These are phyloP conservation scores for Pogostemon cablin DNA, from an alignment of 257 asterid species.

Conservation along the genomic window DNA sequence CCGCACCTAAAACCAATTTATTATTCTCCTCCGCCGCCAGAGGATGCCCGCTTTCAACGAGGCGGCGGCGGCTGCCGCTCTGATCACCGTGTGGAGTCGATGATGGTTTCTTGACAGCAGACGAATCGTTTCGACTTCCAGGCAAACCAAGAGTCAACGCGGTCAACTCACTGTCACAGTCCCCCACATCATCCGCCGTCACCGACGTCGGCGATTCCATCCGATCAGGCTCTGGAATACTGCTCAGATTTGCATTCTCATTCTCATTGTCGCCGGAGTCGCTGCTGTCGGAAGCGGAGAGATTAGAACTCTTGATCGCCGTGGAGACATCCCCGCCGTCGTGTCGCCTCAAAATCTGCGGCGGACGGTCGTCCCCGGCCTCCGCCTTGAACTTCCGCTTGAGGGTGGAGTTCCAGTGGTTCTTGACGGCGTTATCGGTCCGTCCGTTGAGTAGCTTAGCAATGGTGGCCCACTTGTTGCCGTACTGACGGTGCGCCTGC, in stretches of 20 bases:
- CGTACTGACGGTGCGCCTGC: background rate
- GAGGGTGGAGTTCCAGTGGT: background rate
- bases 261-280: background rate
- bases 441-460: background rate
- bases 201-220: no score
- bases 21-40: no score
- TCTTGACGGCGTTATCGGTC: background rate
- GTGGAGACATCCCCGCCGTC: background rate
- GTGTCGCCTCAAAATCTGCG: background rate
- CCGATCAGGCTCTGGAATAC: no score
- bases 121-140: background rate
- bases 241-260: no score
- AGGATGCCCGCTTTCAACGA: no score
- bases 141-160: background rate
- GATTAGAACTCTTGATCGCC: background rate
- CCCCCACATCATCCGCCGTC: background rate
- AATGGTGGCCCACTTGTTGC: background rate
- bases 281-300: background rate
- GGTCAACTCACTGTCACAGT: background rate
- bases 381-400: background rate
- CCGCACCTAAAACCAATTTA: no score
- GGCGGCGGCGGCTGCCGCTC: no score
- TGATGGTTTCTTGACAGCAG: no score
- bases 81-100: no score
- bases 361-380: background rate